A percentile compares a stretch with the other conserved stretches of the same genome.
These are phyloP conservation scores for Pterocarpus santalinus DNA, from an alignment of 306 rosid species.

Conservation along the genomic window DNA sequence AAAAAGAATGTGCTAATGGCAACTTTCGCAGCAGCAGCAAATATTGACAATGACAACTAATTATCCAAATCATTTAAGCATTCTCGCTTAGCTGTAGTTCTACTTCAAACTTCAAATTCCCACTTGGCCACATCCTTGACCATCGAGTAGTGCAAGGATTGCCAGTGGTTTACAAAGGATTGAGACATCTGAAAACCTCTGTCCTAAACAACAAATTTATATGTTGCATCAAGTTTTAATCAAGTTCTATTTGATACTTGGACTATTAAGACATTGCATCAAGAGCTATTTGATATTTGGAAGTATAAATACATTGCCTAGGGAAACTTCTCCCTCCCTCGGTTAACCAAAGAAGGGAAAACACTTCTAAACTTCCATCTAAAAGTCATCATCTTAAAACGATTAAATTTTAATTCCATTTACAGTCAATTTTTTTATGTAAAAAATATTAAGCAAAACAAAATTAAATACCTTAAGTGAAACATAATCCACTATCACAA, in stretches of 20 bases:
- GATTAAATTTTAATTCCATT: no score
- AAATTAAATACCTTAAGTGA: no score
- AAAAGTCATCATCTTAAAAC: no score
- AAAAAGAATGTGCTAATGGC: background rate
- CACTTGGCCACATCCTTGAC: background rate
- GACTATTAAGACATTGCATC: no score
- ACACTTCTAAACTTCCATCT: no score
- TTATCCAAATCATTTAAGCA: background rate
- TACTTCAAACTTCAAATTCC: background rate
- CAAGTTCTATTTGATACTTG: no score
- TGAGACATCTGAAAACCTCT: background rate
- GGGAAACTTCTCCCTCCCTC: background rate
- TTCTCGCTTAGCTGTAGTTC: background rate
- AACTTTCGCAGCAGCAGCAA: background rate
- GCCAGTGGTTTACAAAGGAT: background rate
- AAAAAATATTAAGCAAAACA: no score
- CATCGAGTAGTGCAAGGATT: background rate
- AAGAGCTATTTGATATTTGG: no score
- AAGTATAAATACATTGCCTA: no score
- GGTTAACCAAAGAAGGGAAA: no score
- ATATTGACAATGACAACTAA: constrained; percentile 8
- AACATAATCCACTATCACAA: no score
- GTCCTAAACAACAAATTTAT: background rate
- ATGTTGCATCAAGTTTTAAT: background rate
- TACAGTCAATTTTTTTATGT: no score